Percentiles rank a stretch among this genome's conserved stretches.
These are phyloP conservation scores for Trichoderma koningii DNA, from an alignment of 2,329 filamentous ascomycete species.

Conservation along the genomic window DNA sequence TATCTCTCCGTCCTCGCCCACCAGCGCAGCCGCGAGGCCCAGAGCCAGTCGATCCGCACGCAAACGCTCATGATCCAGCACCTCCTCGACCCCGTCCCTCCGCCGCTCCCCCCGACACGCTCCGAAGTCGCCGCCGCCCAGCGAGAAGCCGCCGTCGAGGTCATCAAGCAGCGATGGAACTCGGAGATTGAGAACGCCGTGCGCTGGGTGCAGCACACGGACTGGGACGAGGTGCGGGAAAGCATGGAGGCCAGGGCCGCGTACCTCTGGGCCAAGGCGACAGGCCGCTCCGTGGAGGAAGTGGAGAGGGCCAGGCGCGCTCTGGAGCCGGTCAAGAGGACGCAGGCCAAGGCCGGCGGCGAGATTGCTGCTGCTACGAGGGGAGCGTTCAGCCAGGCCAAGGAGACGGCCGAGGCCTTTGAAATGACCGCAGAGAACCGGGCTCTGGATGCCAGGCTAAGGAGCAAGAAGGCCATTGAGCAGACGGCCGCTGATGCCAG, in stretches of 20 bases:
- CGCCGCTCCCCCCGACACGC: constrained; percentile 52
- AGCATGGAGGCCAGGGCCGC: constrained; percentile 54
- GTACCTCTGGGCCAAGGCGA: constrained; percentile 48
- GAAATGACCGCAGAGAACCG: constrained; percentile 35
- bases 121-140: constrained; percentile 54
- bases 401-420: constrained; percentile 36
- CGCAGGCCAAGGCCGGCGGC: constrained; percentile 36
- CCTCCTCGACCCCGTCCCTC: constrained; percentile 53
- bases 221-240: constrained; percentile 66
- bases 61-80: constrained; percentile 58
- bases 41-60: constrained; percentile 58
- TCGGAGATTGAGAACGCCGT: constrained; percentile 68
- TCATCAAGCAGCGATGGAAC: constrained; percentile 78
- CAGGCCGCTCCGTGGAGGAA: constrained; percentile 40
- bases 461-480: constrained; percentile 33
- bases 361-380: constrained; percentile 42
- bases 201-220: constrained; percentile 64
- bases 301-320: constrained; percentile 36
- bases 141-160: constrained; percentile 61
- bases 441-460: constrained; percentile 35
- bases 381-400: constrained; percentile 40
- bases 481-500: constrained; percentile 42
- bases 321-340: constrained; percentile 40
- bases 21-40: constrained; percentile 64
- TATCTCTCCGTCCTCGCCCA: constrained; percentile 73